Conservation (phyloP, 352 stramenopile genomes). For the Phytopythium boreale region DNA sequence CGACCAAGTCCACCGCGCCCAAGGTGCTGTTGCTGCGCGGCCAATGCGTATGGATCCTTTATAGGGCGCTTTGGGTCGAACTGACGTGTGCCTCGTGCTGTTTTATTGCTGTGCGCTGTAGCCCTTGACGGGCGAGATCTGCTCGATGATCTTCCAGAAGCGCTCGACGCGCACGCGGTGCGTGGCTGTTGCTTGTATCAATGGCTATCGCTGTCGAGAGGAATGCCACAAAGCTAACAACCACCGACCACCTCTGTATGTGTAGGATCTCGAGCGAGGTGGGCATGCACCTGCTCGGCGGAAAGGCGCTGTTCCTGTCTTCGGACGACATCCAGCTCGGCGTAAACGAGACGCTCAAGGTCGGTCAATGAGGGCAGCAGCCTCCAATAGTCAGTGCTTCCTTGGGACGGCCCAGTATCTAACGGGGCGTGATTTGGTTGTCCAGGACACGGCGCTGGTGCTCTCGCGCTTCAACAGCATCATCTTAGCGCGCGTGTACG, state of each 20-base stretch:
- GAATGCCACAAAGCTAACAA: not conserved
- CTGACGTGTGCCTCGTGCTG: not conserved
- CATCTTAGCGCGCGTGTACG: conserved; percentile 95
- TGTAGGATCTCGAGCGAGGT: conserved; percentile 91
- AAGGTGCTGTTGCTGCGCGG: conserved; percentile 17
- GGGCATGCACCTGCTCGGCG: conserved; percentile 95
- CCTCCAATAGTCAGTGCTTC: not conserved
- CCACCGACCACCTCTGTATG: not conserved
- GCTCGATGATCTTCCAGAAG: conserved; percentile 96
- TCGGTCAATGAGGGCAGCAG: not conserved
- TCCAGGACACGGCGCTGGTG: conserved; percentile 74
- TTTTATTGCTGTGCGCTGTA: conserved; percentile 3
- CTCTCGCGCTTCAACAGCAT: conserved; percentile 95
- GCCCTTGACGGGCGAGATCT: conserved; percentile 68
- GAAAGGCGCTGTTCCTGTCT: conserved; percentile 96
- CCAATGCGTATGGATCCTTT: not conserved
- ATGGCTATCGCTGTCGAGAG: not conserved
- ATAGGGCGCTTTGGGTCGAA: not conserved
- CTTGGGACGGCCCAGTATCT: not conserved
- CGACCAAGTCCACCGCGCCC: conserved; percentile 48
- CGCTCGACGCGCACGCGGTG: conserved; percentile 88
- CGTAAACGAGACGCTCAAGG: conserved; percentile 96
- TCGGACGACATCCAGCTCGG: conserved; percentile 98
- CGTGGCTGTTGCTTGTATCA: not conserved
- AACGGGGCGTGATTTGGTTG: not conserved